These are phyloP conservation scores for Acer yangbiense DNA, from an alignment of 345 rosid genomes.

Conservation along the genomic window DNA sequence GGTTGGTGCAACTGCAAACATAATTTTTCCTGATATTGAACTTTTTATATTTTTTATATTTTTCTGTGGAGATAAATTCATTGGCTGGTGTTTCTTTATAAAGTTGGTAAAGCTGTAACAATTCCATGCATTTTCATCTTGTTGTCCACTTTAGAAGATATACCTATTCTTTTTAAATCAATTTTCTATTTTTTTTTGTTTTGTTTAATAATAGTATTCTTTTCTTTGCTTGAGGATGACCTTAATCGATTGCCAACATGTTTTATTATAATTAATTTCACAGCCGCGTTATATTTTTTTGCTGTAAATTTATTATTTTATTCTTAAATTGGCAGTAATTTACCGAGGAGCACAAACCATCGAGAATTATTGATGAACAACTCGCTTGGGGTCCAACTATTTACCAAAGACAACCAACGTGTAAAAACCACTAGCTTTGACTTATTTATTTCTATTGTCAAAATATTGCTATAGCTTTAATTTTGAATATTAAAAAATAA, in stretches of 20 bases:
- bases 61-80: neutral
- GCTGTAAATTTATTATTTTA: neutral
- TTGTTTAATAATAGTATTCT: neutral
- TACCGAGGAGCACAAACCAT: neutral
- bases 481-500: no score
- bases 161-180: neutral
- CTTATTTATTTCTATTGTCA: neutral
- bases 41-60: no score
- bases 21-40: no score
- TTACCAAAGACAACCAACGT: constrained; percentile 5
- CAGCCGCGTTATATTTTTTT: neutral
- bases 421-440: constrained; percentile 13
- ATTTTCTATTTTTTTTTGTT: neutral
- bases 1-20: neutral
- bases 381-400: constrained; percentile 21
- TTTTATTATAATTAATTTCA: neutral
- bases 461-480: no score
- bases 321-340: constrained; percentile 13
- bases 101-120: neutral
- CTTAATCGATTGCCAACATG: constrained; percentile 3
- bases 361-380: neutral
- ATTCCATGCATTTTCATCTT: neutral
- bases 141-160: neutral
- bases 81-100: neutral
- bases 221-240: neutral